A percentile compares a stretch with the other conserved stretches of the same genome.
Evolutionary conservation across 805 yeast genomes (phyloP).

Genomic region (Candida sithepensis): DNA sequence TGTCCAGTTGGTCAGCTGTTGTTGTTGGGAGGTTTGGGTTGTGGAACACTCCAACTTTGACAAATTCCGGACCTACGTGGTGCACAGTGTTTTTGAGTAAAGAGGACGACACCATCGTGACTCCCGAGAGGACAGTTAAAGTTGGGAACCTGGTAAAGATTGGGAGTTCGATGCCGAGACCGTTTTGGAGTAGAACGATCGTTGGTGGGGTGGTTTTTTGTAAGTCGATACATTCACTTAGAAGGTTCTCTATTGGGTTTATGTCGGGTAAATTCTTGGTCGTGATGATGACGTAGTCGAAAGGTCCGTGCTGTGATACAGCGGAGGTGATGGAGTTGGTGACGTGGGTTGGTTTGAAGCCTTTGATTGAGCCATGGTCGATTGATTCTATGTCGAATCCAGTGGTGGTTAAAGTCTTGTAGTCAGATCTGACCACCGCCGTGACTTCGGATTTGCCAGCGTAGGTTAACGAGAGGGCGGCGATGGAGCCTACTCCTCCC

Average conservation of each 20-base stretch:
- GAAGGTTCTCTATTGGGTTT: constrained; percentile 42
- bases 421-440: constrained; percentile 61
- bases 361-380: constrained; percentile 53
- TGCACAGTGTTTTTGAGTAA: background rate
- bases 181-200: constrained; percentile 62
- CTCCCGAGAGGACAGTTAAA: constrained; percentile 55
- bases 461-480: constrained; percentile 56
- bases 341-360: constrained; percentile 51
- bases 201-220: constrained; percentile 32
- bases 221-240: background rate
- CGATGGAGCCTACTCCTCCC: constrained; percentile 82
- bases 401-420: constrained; percentile 40
- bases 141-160: constrained; percentile 48
- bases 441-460: constrained; percentile 49
- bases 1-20: constrained; percentile 25
- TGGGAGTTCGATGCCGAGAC: constrained; percentile 59
- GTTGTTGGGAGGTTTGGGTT: constrained; percentile 18
- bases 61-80: background rate
- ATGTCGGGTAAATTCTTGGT: constrained; percentile 65
- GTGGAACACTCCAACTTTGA: background rate
- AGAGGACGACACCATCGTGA: constrained; percentile 40
- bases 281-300: constrained; percentile 55
- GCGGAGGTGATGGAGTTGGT: constrained; percentile 35
- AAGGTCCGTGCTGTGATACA: constrained; percentile 25
- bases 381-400: constrained; percentile 58